Base-by-base conservation (phyloP, 208 protist genomes). In the Trypanosoma vivax region DNA sequence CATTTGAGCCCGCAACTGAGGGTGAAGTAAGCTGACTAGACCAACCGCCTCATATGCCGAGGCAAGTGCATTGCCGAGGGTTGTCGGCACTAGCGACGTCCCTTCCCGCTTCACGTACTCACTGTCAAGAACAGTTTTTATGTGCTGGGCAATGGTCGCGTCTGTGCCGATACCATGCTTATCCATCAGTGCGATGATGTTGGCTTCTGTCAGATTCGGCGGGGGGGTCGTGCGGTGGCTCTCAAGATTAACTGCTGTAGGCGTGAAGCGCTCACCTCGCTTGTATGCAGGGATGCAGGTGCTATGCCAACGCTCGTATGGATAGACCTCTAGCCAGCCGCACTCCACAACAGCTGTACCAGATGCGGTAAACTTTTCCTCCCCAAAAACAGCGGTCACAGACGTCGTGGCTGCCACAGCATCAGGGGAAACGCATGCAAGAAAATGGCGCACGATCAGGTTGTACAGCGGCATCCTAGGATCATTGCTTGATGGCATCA, bases 61-160 rank as follows among this genome's bases (percentile, higher is more conserved):
- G n/a, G n/a, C n/a, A n/a, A n/a, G n/a, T n/a, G n/a, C n/a, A n/a
- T n/a, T n/a, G n/a, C n/a, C 98, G 0, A 99, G 76, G 9, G 54
- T 47, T 5, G 96, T 98, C 10, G 97, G 96, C 19, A 83, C 50
- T 40, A 99, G 90, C 19, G 27, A 19, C 60, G 35, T 64, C 37
- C 61, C 62, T 38, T 93, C 79, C 27, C 91, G 92, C 35, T 61
- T 73, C 35, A 92, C 92, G 59, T 98, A 98, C 37, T 82, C 76
- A 27, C 97, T 69, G 1, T 97, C 77, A 33, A 96, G 55, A 10
- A 99, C 90, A 0, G 79, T 99, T 65, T 97, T 79, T 56, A 99
- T 99, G 78, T 99, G 98, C 70, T 98, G 76, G 4, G 97, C 97
- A 43, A 99, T 99, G 2, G 98, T 99, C 5, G 98, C 98, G 80